Evolutionary conservation across 768 basidiomycete species (phyloP).

Genomic region (Hydnomerulius pinastri): DNA sequence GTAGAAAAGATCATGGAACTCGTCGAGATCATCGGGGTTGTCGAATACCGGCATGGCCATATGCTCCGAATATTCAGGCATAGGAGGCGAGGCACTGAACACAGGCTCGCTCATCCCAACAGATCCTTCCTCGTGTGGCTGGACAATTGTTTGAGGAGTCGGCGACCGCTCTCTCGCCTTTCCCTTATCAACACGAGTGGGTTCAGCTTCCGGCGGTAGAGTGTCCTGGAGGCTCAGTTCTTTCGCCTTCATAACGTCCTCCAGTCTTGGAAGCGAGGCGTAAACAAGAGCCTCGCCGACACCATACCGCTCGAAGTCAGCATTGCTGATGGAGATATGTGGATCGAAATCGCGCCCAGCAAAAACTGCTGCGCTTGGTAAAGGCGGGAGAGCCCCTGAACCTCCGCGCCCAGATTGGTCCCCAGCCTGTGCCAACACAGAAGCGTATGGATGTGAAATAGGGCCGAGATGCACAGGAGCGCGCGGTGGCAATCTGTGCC

Average conservation of each 20-base stretch:
- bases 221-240: not conserved
- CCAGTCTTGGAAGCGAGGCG: constrained; percentile 27
- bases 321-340: constrained; percentile 28
- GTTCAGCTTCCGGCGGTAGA: not conserved
- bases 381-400: not conserved
- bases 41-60: constrained; percentile 49
- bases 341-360: constrained; percentile 2
- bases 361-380: not conserved
- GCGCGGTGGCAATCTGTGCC: constrained; percentile 40
- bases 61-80: constrained; percentile 39
- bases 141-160: not conserved
- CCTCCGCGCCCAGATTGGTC: not conserved
- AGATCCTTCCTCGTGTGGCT: constrained; percentile 42
- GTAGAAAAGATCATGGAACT: constrained; percentile 76
- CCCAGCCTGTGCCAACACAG: not conserved
- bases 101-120: constrained; percentile 2
- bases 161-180: constrained; percentile 3
- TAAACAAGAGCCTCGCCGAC: constrained; percentile 65
- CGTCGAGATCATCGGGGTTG: constrained; percentile 66
- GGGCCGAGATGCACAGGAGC: constrained; percentile 18
- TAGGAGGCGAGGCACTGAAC: constrained; percentile 18
- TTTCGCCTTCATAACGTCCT: not conserved
- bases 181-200: not conserved
- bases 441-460: constrained; percentile 33
- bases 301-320: constrained; percentile 50